These are phyloP conservation scores for Daldinia childiae DNA, from an alignment of 495 filamentous ascomycete genomes.

Conservation along the genomic window DNA sequence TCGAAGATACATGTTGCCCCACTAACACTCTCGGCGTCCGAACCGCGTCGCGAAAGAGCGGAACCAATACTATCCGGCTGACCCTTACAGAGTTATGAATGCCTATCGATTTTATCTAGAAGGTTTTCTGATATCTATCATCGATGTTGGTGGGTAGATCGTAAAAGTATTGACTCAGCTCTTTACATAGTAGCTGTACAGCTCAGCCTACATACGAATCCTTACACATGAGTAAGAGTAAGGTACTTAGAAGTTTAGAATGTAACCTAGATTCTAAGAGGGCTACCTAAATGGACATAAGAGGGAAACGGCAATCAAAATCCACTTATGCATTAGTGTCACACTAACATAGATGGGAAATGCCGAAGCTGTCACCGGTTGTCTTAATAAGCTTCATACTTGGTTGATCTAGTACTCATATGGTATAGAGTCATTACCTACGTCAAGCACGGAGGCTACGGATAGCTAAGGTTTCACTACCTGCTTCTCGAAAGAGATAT, in stretches of 20 bases:
- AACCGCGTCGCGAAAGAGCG: slow-evolving; percentile 19
- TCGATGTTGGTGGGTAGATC: neutral
- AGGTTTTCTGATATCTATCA: neutral
- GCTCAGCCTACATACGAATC: too few relatives aligned
- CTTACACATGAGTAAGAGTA: too few relatives aligned
- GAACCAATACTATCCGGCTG: slow-evolving; percentile 2
- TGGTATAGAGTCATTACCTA: neutral
- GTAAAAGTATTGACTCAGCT: neutral
- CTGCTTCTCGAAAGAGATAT: neutral
- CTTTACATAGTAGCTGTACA: neutral
- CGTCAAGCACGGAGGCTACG: neutral
- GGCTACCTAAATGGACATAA: neutral
- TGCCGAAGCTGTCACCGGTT: neutral
- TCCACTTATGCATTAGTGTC: neutral
- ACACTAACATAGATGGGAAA: neutral
- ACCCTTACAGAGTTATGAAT: neutral
- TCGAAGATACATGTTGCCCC: neutral
- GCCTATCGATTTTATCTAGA: neutral
- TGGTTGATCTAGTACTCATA: neutral
- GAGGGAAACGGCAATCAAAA: neutral
- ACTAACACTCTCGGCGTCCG: slow-evolving; percentile 5
- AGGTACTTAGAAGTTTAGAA: too few relatives aligned
- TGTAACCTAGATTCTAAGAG: neutral
- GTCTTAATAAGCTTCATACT: neutral
- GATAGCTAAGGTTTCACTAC: neutral